These are phyloP conservation scores for Sordariomycetes sp. DNA, from an alignment of 2,329 filamentous ascomycete genomes.

Conservation along the genomic window DNA sequence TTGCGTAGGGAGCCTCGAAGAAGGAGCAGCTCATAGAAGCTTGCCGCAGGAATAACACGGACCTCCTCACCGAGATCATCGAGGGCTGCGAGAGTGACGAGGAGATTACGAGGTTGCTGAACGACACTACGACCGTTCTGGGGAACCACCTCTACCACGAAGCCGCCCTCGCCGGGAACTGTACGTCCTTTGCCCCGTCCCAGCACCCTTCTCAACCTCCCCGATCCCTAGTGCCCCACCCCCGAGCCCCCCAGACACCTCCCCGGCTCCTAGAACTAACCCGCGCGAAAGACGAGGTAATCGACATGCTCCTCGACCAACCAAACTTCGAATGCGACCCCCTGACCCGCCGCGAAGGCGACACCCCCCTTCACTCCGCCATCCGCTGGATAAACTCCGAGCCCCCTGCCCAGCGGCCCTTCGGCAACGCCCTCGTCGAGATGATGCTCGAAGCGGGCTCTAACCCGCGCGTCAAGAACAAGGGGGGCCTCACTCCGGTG, in stretches of 20 bases:
- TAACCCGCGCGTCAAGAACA: slow-evolving; percentile 47
- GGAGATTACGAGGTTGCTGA: slow-evolving; percentile 65
- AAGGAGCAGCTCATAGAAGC: slow-evolving; percentile 84
- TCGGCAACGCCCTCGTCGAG: slow-evolving; percentile 54
- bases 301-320: slow-evolving; percentile 74
- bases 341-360: slow-evolving; percentile 53
- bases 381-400: slow-evolving; percentile 65
- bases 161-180: slow-evolving; percentile 74
- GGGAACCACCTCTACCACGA: slow-evolving; percentile 86
- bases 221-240: neutral
- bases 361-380: slow-evolving; percentile 69
- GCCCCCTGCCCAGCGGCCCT: slow-evolving; percentile 46
- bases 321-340: slow-evolving; percentile 78
- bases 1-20: slow-evolving; percentile 64
- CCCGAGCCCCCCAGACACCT: neutral
- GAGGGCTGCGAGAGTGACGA: slow-evolving; percentile 44
- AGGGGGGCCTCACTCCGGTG: slow-evolving; percentile 55
- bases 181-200: slow-evolving; percentile 36
- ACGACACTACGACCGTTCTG: slow-evolving; percentile 71
- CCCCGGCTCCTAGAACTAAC: neutral
- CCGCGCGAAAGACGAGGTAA: slow-evolving; percentile 51
- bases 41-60: slow-evolving; percentile 83
- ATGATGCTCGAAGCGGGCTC: slow-evolving; percentile 74
- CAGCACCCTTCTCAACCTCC: neutral
- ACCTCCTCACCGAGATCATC: slow-evolving; percentile 68